Base-by-base conservation (phyloP, 768 basidiomycete genomes). In the Russula compacta region DNA sequence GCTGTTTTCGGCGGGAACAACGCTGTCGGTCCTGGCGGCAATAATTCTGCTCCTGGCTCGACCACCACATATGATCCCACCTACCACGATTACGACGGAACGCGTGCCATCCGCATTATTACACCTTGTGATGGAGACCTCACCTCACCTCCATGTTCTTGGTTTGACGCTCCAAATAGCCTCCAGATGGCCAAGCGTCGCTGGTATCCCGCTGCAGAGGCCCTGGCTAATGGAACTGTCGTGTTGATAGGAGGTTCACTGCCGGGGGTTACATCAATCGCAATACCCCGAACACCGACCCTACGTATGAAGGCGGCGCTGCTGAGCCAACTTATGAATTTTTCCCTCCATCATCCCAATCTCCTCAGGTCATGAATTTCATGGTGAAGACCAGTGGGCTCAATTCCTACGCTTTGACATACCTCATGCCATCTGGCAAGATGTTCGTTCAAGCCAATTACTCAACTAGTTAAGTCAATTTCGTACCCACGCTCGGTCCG, bases 291-390 rank as follows among this genome's bases (percentile, higher is more conserved):
- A 85, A 86, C 67, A 73, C 66, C 17, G 85, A 90, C 65, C 88
- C 87, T 4, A 72, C 71, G 2, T 74, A 68, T 35, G 79, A 83
- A 66, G 86, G 86, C 44, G 83, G 83, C 38, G 86, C 81, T 14
- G 86, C 89, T 11, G 88, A 94, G 66, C 86, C 87, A 35, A 88
- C 89, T 0, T 87, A 80, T 69, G 92, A 93, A 74, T 89, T 91
- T 72, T 94, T 79, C 73, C 92, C 92, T 17, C 76, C 81, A 11
- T 80, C 76, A 48, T 77, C 79, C 9, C 66, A 56, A 35, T 69
- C 72, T 12, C 79, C 80, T 1, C 77, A 78, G 56, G 71, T 75
- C 32, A 85, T 86, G 80, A 72, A 81, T 10, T 90, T 91, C 75
- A 77, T 91, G 76, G 73, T 79, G 63, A 73, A 78, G 17, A 87